Conservation (phyloP, 2,329 filamentous ascomycete species). For the Chrysoporthe deuterocubensis region DNA sequence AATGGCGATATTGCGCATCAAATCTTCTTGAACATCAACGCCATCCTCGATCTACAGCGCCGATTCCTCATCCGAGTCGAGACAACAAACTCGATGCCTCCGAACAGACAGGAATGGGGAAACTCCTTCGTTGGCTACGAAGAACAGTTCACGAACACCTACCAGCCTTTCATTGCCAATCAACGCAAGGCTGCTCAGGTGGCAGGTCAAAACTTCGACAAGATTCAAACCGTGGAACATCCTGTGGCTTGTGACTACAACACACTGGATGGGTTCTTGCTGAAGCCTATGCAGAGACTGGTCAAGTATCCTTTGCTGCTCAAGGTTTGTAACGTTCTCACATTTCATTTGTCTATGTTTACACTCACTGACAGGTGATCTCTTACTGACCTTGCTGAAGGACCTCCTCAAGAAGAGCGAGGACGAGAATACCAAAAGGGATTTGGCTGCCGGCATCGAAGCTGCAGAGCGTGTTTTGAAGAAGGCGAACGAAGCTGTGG, state of each 20-base stretch:
- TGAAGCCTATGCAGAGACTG: slow-evolving; percentile 95
- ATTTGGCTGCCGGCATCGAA: slow-evolving; percentile 77
- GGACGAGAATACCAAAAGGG: slow-evolving; percentile 69
- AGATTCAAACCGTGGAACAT: slow-evolving; percentile 75
- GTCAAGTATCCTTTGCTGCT: slow-evolving; percentile 93
- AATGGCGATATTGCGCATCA: slow-evolving; percentile 89
- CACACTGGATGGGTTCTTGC: slow-evolving; percentile 85
- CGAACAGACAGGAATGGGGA: slow-evolving; percentile 87
- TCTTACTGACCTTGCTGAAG: slow-evolving; percentile 50
- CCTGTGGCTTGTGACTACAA: slow-evolving; percentile 86
- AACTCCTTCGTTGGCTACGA: slow-evolving; percentile 84
- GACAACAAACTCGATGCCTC: slow-evolving; percentile 85
- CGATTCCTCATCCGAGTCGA: slow-evolving; percentile 95
- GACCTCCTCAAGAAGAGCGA: slow-evolving; percentile 87
- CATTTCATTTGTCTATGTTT: background rate
- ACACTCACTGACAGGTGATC: slow-evolving; percentile 9
- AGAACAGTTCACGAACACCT: slow-evolving; percentile 80
- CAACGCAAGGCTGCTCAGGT: slow-evolving; percentile 86
- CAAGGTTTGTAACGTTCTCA: slow-evolving; percentile 58
- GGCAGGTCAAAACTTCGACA: slow-evolving; percentile 85
- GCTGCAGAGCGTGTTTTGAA: slow-evolving; percentile 81
- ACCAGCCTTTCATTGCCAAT: slow-evolving; percentile 97
- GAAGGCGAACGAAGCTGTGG: slow-evolving; percentile 88
- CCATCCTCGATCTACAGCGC: slow-evolving; percentile 92
- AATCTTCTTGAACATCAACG: slow-evolving; percentile 96